Evolutionary conservation across 371 early-diverging fungal species (phyloP).

Genomic region (Batrachochytrium dendrobatidis): DNA sequence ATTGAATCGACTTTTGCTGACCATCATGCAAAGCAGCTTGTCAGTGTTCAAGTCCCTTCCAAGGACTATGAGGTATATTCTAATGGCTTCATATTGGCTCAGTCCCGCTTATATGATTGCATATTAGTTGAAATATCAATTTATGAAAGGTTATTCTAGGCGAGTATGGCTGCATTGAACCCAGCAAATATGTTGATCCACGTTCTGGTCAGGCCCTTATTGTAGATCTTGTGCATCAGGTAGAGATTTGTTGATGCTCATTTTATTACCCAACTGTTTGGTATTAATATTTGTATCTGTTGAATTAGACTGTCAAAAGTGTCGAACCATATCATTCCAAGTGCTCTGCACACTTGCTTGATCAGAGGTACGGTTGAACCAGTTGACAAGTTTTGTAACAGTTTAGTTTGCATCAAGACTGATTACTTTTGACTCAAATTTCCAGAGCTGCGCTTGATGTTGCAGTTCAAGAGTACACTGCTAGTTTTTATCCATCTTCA

Average conservation of each 20-base stretch:
- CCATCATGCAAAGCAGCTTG: slow-evolving; percentile 79
- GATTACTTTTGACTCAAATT: no score
- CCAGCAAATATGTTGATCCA: slow-evolving; percentile 1
- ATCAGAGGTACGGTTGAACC: slow-evolving; percentile 12
- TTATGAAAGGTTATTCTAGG: background rate
- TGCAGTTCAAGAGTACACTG: slow-evolving; percentile 53
- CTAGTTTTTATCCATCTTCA: slow-evolving; percentile 75
- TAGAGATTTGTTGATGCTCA: slow-evolving; percentile 66
- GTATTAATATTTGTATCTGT: slow-evolving; percentile 27
- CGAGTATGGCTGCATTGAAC: background rate
- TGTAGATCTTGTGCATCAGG: slow-evolving; percentile 1
- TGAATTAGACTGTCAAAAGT: background rate
- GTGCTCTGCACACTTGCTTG: background rate
- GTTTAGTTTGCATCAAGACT: no score
- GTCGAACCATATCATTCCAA: background rate
- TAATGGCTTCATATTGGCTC: no score
- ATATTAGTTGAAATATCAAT: no score
- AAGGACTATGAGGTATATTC: slow-evolving; percentile 50
- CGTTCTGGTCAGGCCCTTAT: background rate
- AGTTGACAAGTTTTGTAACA: background rate
- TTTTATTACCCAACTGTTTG: slow-evolving; percentile 15
- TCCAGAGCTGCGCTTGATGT: slow-evolving; percentile 47
- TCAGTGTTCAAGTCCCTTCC: slow-evolving; percentile 59
- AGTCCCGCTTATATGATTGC: no score
- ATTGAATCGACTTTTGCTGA: slow-evolving; percentile 66